These are phyloP conservation scores for Neonectria punicea DNA, from an alignment of 2,329 filamentous ascomycete species.

Conservation along the genomic window DNA sequence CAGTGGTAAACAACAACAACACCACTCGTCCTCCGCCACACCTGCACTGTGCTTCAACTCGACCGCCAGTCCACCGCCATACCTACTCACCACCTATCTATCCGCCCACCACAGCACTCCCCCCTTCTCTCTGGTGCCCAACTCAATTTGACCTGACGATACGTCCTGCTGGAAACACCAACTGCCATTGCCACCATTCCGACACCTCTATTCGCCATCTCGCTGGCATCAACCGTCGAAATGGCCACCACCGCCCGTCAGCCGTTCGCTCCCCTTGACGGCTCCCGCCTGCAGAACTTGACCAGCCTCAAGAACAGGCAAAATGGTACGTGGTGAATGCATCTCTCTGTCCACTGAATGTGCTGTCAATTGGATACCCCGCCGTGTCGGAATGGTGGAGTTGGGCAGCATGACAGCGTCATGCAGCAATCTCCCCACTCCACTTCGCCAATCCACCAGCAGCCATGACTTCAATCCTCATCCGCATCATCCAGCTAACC, in stretches of 20 bases:
- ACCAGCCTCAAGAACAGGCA: conserved; percentile 83
- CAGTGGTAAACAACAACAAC: conserved; percentile 18
- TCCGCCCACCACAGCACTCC: conserved; percentile 2
- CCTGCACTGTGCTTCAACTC: not conserved
- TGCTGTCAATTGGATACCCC: conserved; percentile 1
- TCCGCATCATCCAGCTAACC: conserved; percentile 25
- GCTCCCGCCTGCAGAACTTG: conserved; percentile 74
- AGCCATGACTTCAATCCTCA: not conserved
- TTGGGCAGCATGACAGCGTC: conserved; percentile 14
- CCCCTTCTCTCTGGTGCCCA: not conserved
- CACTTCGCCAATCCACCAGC: conserved; percentile 3
- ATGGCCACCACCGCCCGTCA: conserved; percentile 72
- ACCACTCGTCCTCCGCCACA: not conserved
- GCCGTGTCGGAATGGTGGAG: not conserved
- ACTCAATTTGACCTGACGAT: conserved; percentile 11
- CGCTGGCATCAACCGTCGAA: conserved; percentile 30
- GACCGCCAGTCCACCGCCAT: not conserved
- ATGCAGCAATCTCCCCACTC: conserved; percentile 24
- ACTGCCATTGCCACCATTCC: conserved; percentile 56
- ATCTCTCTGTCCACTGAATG: not conserved
- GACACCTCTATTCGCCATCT: conserved; percentile 39
- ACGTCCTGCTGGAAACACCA: conserved; percentile 9
- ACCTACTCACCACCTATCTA: not conserved
- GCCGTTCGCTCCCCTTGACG: conserved; percentile 79
- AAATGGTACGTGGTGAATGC: conserved; percentile 65